Conservation (phyloP, 352 stramenopile genomes). For the Plasmopara muralis region DNA sequence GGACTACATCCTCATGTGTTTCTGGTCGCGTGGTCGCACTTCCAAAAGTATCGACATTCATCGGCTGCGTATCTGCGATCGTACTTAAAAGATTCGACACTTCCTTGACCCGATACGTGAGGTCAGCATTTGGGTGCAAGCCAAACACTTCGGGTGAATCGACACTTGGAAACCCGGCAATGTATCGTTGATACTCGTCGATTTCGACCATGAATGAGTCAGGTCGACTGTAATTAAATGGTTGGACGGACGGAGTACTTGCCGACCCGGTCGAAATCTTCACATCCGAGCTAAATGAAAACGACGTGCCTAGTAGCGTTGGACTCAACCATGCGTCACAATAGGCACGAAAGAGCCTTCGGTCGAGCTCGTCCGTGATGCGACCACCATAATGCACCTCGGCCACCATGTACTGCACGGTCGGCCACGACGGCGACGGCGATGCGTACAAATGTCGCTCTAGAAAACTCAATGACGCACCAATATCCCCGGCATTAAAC, state of each 20-base stretch:
- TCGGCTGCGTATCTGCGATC: constrained; percentile 65
- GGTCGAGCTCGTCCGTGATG: constrained; percentile 77
- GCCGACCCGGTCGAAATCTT: constrained; percentile 24
- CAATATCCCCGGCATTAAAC: constrained; percentile 70
- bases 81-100: constrained; percentile 48
- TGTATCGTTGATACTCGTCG: constrained; percentile 64
- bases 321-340: constrained; percentile 70
- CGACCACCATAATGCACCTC: constrained; percentile 79
- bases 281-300: constrained; percentile 66
- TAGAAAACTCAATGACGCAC: constrained; percentile 55
- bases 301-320: constrained; percentile 44
- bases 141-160: constrained; percentile 80
- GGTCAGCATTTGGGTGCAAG: constrained; percentile 69
- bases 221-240: constrained; percentile 56
- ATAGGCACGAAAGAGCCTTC: constrained; percentile 65
- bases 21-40: constrained; percentile 21
- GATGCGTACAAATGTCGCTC: constrained; percentile 67
- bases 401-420: constrained; percentile 77
- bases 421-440: constrained; percentile 47
- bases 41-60: constrained; percentile 26
- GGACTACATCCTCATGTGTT: constrained; percentile 54
- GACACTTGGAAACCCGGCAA: constrained; percentile 52
- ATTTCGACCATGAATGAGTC: constrained; percentile 36
- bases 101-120: constrained; percentile 79
- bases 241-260: constrained; percentile 8